phyloP scores from a whole-genome alignment of 306 rosid genomes.

The Pterocarpus santalinus region DNA sequence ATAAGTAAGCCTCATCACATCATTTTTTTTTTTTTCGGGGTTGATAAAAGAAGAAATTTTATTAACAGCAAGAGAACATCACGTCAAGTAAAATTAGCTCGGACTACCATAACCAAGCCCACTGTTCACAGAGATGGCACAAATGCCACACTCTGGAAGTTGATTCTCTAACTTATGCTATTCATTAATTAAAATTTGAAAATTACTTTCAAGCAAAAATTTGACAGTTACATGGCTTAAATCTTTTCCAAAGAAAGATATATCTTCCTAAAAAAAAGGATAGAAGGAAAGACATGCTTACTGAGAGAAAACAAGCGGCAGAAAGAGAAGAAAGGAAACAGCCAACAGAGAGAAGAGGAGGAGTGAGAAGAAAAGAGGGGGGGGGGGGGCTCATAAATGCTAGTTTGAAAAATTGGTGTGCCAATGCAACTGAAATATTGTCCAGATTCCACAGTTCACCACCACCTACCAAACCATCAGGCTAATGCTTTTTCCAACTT shows the following conservation, averaged over 20 bases:
- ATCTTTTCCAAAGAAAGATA: background rate
- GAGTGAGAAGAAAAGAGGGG: too few species aligned
- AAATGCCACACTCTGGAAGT: background rate
- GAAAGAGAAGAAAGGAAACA: background rate
- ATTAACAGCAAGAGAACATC: too few species aligned
- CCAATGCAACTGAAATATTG: background rate
- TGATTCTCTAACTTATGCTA: slow-evolving; percentile 4
- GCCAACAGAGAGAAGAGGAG: too few species aligned
- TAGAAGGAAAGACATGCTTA: background rate
- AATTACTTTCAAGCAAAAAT: background rate
- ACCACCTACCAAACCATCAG: background rate
- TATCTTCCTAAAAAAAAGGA: background rate
- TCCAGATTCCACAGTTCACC: background rate
- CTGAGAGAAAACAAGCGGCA: background rate
- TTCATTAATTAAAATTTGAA: background rate
- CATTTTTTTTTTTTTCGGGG: background rate
- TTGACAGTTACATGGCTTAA: background rate
- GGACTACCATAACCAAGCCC: slow-evolving; percentile 22
- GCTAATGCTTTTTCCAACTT: slow-evolving; percentile 6
- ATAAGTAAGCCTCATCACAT: background rate
- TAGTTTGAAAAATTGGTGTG: background rate
- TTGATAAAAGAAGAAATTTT: too few species aligned
- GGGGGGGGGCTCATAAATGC: background rate
- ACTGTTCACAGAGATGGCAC: slow-evolving; percentile 27
- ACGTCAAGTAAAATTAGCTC: slow-evolving; percentile 18